Conservation (phyloP, 768 basidiomycete species). For the Candolleomyces aberdarensis region DNA sequence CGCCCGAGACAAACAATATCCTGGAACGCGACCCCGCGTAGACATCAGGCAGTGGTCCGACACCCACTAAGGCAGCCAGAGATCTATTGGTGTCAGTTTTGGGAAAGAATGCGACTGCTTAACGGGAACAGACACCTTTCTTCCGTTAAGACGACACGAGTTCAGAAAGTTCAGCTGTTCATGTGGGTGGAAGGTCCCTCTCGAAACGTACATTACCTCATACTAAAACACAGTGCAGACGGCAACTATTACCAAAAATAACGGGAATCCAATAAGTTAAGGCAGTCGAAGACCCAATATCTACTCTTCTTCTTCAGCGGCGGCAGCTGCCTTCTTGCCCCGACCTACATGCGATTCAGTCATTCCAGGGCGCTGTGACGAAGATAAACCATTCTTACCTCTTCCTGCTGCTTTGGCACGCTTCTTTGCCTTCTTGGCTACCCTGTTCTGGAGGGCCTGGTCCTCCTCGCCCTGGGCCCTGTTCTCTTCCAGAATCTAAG, state of each 20-base stretch:
- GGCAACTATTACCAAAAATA: not conserved
- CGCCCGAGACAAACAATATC: no score
- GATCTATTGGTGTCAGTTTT: no score
- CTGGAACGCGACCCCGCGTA: no score
- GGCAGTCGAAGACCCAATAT: not conserved
- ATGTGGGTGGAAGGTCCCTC: no score
- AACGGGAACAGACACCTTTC: no score
- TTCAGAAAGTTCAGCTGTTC: no score
- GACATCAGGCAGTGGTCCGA: no score
- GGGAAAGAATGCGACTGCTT: no score
- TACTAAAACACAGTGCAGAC: no score
- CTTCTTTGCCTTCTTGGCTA: conserved; percentile 80
- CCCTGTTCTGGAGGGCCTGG: conserved; percentile 83
- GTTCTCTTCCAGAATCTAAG: conserved; percentile 80
- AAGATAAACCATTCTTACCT: conserved; percentile 21
- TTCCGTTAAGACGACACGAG: no score
- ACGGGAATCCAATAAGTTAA: not conserved
- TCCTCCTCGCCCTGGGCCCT: conserved; percentile 87
- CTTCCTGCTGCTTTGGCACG: conserved; percentile 59
- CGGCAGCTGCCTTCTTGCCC: not conserved
- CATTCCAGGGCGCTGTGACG: not conserved
- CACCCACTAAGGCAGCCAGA: no score
- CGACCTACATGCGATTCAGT: not conserved
- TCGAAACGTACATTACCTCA: no score
- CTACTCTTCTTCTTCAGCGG: not conserved